These are phyloP conservation scores for Kappamyces sp. DNA, from an alignment of 192 early-diverging fungal species.

Conservation along the genomic window DNA sequence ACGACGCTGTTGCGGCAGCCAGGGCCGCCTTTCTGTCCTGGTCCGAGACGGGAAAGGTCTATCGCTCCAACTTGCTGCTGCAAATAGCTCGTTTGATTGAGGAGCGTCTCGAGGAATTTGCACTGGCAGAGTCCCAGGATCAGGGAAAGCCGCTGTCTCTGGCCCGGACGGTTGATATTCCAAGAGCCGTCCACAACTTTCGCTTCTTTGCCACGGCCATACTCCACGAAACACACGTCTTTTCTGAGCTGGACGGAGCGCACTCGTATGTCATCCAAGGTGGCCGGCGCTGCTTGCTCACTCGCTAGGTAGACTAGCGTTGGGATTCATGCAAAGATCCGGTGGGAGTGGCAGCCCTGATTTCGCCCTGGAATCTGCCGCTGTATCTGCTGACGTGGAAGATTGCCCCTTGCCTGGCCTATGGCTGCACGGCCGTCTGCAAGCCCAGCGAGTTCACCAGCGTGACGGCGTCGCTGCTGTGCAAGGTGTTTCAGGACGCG, in stretches of 20 bases:
- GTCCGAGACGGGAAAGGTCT: slow-evolving; percentile 41
- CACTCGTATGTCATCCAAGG: neutral
- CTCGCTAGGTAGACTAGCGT: too few species aligned
- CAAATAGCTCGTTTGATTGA: slow-evolving; percentile 60
- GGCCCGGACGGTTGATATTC: slow-evolving; percentile 58
- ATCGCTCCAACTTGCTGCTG: slow-evolving; percentile 47
- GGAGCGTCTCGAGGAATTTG: slow-evolving; percentile 51
- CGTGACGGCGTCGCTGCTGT: slow-evolving; percentile 45
- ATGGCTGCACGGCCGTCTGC: slow-evolving; percentile 68
- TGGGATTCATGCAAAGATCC: slow-evolving; percentile 58
- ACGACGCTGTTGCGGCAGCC: slow-evolving; percentile 59
- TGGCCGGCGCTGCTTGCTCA: neutral
- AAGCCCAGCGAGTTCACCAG: slow-evolving; percentile 66
- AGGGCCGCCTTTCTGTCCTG: slow-evolving; percentile 54
- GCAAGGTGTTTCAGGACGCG: slow-evolving; percentile 57
- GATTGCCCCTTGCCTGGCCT: slow-evolving; percentile 47
- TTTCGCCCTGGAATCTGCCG: slow-evolving; percentile 64
- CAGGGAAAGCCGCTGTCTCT: slow-evolving; percentile 69
- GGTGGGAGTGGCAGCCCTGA: slow-evolving; percentile 66
- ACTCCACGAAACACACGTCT: slow-evolving; percentile 47
- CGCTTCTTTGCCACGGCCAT: slow-evolving; percentile 72
- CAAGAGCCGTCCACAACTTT: slow-evolving; percentile 51
- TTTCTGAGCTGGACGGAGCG: slow-evolving; percentile 40
- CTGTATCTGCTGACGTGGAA: slow-evolving; percentile 72
- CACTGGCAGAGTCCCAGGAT: slow-evolving; percentile 62